Percentiles rank a stretch among this genome's conserved stretches.
Conservation (phyloP, 2,329 filamentous ascomycete genomes). For the Fusarium sp. region DNA sequence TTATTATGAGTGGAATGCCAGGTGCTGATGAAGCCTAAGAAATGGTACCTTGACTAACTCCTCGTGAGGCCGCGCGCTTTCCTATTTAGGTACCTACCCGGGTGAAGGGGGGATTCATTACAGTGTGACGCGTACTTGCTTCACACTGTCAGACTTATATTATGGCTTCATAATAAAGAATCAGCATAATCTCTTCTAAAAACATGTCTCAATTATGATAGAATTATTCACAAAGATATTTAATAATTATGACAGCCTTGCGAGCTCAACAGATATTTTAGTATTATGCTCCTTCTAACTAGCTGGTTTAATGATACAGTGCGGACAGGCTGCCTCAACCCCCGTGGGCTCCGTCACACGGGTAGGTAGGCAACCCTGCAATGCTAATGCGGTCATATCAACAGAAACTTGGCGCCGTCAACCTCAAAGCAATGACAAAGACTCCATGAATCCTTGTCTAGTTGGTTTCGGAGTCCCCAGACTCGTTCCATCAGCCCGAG, state of each 20-base stretch:
- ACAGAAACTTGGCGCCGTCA: not conserved
- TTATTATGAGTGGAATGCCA: not conserved
- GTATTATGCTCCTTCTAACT: not conserved
- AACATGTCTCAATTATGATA: not conserved
- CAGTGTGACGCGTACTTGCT: not conserved
- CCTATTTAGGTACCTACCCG: not conserved
- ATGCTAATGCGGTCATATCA: not conserved
- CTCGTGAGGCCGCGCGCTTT: not conserved
- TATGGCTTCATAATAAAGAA: too few relatives aligned
- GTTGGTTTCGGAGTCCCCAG: not conserved
- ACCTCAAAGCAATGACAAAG: not conserved
- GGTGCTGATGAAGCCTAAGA: not conserved
- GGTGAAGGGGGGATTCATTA: too few relatives aligned
- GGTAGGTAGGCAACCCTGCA: not conserved
- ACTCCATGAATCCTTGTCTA: not conserved
- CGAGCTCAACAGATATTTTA: not conserved
- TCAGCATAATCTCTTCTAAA: not conserved
- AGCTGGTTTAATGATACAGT: too few relatives aligned
- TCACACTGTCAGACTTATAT: not conserved
- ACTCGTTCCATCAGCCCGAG: not conserved
- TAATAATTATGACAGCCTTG: not conserved
- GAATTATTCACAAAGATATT: not conserved
- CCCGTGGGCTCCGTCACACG: too few relatives aligned
- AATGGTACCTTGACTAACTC: not conserved
- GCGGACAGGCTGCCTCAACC: too few relatives aligned